Evolutionary conservation across 2,329 filamentous ascomycete genomes (phyloP), one percentile per base, ranked within the genome.

Genomic region (Bipolaris gigantea): DNA sequence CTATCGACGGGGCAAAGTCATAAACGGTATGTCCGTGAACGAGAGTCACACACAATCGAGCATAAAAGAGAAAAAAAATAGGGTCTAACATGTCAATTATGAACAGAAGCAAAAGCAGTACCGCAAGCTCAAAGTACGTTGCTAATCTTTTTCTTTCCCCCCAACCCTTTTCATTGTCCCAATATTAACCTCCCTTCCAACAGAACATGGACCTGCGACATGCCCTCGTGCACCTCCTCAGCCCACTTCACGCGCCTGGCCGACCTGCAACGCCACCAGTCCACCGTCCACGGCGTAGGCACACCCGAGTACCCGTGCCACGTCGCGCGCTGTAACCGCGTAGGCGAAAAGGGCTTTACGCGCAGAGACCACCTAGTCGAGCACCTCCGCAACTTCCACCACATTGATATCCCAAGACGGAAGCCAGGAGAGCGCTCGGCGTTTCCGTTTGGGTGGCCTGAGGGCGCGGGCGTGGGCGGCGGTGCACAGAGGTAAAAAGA

Each of bases 301-400:
- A 62, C 58, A 0, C 67, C 67, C n/a, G 69, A 69, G 6, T 73
- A 64, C 33, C 70, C 71, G 1, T 73, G 71, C 54, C 62, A 61
- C 1, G 65, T 72, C 1, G 57, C 65, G 0, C 57, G 59, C 34
- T 73, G 71, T 55, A 65, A 61, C n/a, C 67, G 71, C 9, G 55
- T 72, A 1, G 69, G 61, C 21, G 63, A 68, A 39, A 72, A 71
- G 55, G 83, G 82, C 0, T 86, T 85, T 62, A 80, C 80, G 4
- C 76, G 83, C 5, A 75, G 78, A 48, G 84, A 86, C 62, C 83
- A 86, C 63, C 73, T 84, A 36, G 76, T 76, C 35, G 84, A 85
- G 63, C 84, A 86, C 65, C 66, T 82, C 48, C 73, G 83, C 48
- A 81, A 81, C 39, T 83, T 79, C 55, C 84, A 86, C 63, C 76